Conservation (phyloP, 805 yeast species). For the Zygoascus bituminiphila region DNA sequence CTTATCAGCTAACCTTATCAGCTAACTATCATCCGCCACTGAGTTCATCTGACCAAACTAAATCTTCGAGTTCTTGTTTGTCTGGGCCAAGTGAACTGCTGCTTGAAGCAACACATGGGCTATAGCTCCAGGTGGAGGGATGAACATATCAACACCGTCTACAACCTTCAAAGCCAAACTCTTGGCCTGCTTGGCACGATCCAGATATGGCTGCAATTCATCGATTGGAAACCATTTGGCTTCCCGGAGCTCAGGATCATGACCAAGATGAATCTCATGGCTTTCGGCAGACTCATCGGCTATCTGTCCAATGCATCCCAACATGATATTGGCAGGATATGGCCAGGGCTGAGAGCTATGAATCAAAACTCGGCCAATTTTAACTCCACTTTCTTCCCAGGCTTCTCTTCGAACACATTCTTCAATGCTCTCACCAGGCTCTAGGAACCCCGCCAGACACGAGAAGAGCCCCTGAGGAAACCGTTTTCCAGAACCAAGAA, state of each 20-base stretch:
- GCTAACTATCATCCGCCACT: no score
- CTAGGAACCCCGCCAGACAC: constrained; percentile 92
- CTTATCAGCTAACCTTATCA: no score
- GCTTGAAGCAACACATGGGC: constrained; percentile 29
- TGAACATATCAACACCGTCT: constrained; percentile 9
- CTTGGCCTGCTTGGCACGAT: constrained; percentile 29
- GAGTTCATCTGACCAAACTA: no score
- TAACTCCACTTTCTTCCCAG: constrained; percentile 93
- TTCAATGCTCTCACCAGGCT: constrained; percentile 89
- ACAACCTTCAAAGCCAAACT: constrained; percentile 12
- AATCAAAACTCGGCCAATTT: constrained; percentile 47
- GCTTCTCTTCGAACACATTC: constrained; percentile 81
- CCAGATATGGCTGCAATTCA: constrained; percentile 31
- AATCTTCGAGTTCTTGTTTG: not conserved
- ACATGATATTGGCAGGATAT: constrained; percentile 86
- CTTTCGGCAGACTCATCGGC: constrained; percentile 38
- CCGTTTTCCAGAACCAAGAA: constrained; percentile 65
- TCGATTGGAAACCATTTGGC: constrained; percentile 74
- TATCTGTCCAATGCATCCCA: constrained; percentile 86
- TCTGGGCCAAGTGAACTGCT: constrained; percentile 6
- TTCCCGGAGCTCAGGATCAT: constrained; percentile 79
- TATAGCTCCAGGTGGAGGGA: constrained; percentile 30
- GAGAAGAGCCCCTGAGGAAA: constrained; percentile 59
- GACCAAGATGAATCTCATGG: constrained; percentile 51
- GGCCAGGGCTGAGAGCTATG: constrained; percentile 95